Evolutionary conservation across 805 yeast genomes (phyloP).

Genomic region (Teunomyces tritomae): DNA sequence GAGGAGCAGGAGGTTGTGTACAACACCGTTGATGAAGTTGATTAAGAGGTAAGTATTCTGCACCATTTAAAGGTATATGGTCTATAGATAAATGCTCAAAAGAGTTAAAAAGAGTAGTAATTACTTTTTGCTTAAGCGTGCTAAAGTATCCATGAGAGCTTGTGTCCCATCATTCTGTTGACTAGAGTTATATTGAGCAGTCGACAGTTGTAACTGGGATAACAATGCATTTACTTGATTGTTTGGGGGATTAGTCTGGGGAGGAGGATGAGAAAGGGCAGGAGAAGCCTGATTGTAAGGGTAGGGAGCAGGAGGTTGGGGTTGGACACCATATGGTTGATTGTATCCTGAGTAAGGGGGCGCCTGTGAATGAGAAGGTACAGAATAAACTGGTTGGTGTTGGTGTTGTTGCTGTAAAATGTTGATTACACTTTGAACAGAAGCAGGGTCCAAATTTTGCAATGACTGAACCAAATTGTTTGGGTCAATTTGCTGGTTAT

Average conservation of each 20-base stretch:
- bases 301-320: conserved; percentile 6
- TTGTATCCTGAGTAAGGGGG: conserved; percentile 1
- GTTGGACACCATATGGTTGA: conserved; percentile 4
- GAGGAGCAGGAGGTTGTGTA: conserved; percentile 9
- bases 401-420: conserved; percentile 27
- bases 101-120: background rate
- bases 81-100: background rate
- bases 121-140: conserved; percentile 32
- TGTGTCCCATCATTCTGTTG: conserved; percentile 18
- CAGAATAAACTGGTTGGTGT: conserved; percentile 6
- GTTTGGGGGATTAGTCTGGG: conserved; percentile 14
- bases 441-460: conserved; percentile 28
- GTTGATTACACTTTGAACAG: conserved; percentile 32
- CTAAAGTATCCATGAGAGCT: conserved; percentile 36
- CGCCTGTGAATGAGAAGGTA: background rate
- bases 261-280: conserved; percentile 11
- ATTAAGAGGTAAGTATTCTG: conserved; percentile 6
- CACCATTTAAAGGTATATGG: conserved; percentile 3
- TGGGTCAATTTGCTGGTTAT: background rate
- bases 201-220: conserved; percentile 22
- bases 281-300: conserved; percentile 10
- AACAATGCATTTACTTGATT: conserved; percentile 26
- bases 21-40: conserved; percentile 14
- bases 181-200: conserved; percentile 12
- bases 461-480: conserved; percentile 17